Conservation (phyloP, 1,284 basidiomycete genomes). For the Trametes sp. region DNA sequence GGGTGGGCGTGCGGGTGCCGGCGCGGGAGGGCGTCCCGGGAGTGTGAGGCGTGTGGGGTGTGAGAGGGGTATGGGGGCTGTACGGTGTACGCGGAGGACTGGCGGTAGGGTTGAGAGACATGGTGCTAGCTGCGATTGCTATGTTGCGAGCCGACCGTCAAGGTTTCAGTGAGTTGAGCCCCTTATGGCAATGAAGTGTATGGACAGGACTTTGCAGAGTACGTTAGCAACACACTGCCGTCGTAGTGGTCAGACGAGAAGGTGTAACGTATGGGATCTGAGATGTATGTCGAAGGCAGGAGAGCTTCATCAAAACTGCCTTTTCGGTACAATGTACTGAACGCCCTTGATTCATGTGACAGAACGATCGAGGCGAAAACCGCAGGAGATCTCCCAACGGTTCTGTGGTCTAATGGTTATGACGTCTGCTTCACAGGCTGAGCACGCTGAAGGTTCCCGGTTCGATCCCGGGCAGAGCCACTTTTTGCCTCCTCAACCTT, state of each 20-base stretch:
- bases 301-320: neutral
- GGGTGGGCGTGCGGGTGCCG: conserved; percentile 25
- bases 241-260: neutral
- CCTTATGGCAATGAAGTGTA: too few species aligned
- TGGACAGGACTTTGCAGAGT: too few species aligned
- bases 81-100: conserved; percentile 23
- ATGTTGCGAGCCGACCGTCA: neutral
- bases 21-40: conserved; percentile 18
- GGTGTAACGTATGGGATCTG: neutral
- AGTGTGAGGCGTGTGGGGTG: conserved; percentile 13
- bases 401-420: conserved; percentile 45
- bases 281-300: neutral
- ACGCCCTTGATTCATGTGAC: neutral
- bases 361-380: too few species aligned
- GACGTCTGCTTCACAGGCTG: conserved; percentile 41
- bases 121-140: too few species aligned
- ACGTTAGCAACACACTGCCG: too few species aligned
- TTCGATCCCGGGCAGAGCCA: conserved; percentile 43
- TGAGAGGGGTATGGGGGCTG: conserved; percentile 25
- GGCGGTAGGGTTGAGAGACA: conserved; percentile 18
- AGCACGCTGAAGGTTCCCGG: conserved; percentile 41
- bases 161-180: neutral
- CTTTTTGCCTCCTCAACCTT: conserved; percentile 2
- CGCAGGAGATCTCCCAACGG: conserved; percentile 9
- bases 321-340: neutral